phyloP scores from a whole-genome alignment of 805 yeast species.

The Metschnikowia baotianmanensis region DNA sequence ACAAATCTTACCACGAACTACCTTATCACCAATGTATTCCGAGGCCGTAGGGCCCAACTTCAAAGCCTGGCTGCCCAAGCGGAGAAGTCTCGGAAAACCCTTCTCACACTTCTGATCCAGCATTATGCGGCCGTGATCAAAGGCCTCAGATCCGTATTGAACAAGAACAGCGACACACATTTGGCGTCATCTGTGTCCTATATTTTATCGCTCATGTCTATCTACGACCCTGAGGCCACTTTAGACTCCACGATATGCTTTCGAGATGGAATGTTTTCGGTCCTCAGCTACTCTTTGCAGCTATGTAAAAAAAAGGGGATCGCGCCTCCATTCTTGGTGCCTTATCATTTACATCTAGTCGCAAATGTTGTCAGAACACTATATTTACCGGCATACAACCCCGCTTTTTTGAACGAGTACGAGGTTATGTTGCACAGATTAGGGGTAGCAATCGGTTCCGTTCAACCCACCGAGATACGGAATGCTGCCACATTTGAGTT shows the following conservation, averaged over 20 bases:
- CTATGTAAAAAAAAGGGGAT: slow-evolving; percentile 12
- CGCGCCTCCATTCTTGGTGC: slow-evolving; percentile 21
- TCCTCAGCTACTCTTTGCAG: slow-evolving; percentile 28
- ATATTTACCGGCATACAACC: slow-evolving; percentile 36
- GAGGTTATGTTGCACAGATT: slow-evolving; percentile 24
- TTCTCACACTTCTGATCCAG: slow-evolving; percentile 32
- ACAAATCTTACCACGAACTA: slow-evolving; percentile 40
- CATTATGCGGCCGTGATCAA: slow-evolving; percentile 38
- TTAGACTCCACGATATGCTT: slow-evolving; percentile 35
- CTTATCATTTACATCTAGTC: slow-evolving; percentile 34
- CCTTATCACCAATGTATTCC: slow-evolving; percentile 31
- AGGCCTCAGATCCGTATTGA: slow-evolving; percentile 29
- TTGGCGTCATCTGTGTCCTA: slow-evolving; percentile 35
- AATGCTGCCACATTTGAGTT: slow-evolving; percentile 14
- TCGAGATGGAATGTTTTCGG: slow-evolving; percentile 39
- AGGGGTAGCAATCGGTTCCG: slow-evolving; percentile 15
- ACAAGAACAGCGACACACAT: slow-evolving; percentile 29
- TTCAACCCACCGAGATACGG: slow-evolving; percentile 6
- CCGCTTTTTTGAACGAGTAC: slow-evolving; percentile 31
- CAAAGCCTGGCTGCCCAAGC: slow-evolving; percentile 12
- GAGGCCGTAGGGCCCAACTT: slow-evolving; percentile 10
- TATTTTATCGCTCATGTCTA: slow-evolving; percentile 38
- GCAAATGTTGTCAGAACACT: slow-evolving; percentile 33
- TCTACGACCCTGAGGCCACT: slow-evolving; percentile 44
- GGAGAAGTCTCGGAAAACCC: slow-evolving; percentile 23